These are phyloP conservation scores for Pythium periplocum DNA, from an alignment of 352 stramenopile species.

Conservation along the genomic window DNA sequence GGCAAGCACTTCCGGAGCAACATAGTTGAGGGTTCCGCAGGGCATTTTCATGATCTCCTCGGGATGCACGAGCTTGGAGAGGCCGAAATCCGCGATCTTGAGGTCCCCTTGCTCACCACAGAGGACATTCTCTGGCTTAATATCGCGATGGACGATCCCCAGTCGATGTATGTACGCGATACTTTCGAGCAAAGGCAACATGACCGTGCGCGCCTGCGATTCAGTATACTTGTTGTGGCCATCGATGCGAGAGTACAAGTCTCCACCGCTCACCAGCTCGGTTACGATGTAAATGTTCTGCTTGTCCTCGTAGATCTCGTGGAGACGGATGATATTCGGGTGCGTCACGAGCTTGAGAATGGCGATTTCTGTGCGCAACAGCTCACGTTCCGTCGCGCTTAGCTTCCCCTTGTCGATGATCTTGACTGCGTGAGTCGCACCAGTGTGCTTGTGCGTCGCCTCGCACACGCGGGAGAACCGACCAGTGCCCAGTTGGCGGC, in stretches of 20 bases:
- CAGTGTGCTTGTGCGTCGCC: constrained; percentile 52
- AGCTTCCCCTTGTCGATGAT: constrained; percentile 92
- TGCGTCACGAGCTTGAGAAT: constrained; percentile 92
- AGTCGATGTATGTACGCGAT: constrained; percentile 89
- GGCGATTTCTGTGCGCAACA: constrained; percentile 91
- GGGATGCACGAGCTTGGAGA: constrained; percentile 90
- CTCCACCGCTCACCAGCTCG: constrained; percentile 94
- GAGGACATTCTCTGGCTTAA: constrained; percentile 89
- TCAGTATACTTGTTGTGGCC: constrained; percentile 83
- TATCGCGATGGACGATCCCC: constrained; percentile 87
- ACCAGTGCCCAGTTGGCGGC: constrained; percentile 80
- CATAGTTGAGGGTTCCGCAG: constrained; percentile 91
- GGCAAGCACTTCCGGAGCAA: constrained; percentile 90
- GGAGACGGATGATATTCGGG: constrained; percentile 80
- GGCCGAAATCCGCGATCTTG: constrained; percentile 91
- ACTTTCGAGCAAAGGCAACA: constrained; percentile 85
- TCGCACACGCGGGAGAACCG: constrained; percentile 88
- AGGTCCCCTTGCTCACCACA: constrained; percentile 82
- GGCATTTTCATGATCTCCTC: constrained; percentile 93
- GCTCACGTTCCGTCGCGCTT: constrained; percentile 79
- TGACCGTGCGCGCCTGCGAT: constrained; percentile 81
- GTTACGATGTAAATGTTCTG: constrained; percentile 98
- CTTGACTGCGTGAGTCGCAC: constrained; percentile 86
- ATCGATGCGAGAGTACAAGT: constrained; percentile 97
- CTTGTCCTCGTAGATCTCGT: constrained; percentile 91